phyloP scores from a whole-genome alignment of 2,329 filamentous ascomycete species.

The Thielaviopsis ethacetica region DNA sequence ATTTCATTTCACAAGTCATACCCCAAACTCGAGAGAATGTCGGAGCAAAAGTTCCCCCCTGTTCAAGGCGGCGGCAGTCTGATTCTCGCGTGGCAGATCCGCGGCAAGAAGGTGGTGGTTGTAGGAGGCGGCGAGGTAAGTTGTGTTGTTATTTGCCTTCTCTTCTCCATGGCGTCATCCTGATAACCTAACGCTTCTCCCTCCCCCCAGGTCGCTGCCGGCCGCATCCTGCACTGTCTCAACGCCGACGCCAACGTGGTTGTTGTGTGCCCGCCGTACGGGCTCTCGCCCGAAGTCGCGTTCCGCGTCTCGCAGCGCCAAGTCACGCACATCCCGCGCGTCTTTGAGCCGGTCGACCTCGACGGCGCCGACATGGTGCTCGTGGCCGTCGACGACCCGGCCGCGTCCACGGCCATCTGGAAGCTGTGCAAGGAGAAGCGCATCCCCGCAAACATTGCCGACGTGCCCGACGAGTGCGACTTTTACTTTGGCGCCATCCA shows the following conservation, averaged over 20 bases:
- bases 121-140: conserved; percentile 87
- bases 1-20: no score
- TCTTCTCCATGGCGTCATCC: conserved; percentile 1
- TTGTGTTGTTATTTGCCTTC: conserved; percentile 10
- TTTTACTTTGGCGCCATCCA: conserved; percentile 98
- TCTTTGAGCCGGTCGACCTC: conserved; percentile 76
- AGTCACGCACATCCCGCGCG: conserved; percentile 64
- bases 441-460: conserved; percentile 87
- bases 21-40: neutral
- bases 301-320: conserved; percentile 61
- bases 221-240: conserved; percentile 82
- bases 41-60: conserved; percentile 43
- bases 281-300: conserved; percentile 77
- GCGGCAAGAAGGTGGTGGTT: conserved; percentile 75
- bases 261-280: conserved; percentile 62
- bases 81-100: conserved; percentile 91
- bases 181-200: neutral
- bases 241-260: conserved; percentile 87
- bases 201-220: conserved; percentile 64
- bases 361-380: conserved; percentile 75
- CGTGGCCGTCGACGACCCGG: conserved; percentile 82
- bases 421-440: conserved; percentile 74
- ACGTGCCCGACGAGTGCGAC: conserved; percentile 91
- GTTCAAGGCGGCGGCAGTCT: conserved; percentile 84
- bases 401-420: conserved; percentile 81